Conservation (phyloP, 2,329 filamentous ascomycete species). For the Rhytidhysteron rufulum region DNA sequence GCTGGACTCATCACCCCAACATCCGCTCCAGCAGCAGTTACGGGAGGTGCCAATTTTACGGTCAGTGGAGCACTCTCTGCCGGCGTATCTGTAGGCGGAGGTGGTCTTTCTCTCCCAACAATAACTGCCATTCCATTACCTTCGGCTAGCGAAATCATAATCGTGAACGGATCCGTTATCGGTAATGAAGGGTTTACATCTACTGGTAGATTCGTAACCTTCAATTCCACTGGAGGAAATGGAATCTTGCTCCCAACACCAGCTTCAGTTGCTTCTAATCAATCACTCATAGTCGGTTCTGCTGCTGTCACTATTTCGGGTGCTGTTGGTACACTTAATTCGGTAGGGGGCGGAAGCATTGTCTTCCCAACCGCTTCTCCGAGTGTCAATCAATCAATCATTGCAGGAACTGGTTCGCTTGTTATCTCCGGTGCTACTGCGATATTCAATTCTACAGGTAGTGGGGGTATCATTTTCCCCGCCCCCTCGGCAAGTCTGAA, state of each 20-base stretch:
- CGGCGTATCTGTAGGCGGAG: conserved; percentile 12
- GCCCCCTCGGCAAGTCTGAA: neutral
- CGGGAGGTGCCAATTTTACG: conserved; percentile 17
- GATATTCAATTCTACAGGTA: neutral
- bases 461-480: neutral
- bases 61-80: conserved; percentile 17
- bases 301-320: neutral
- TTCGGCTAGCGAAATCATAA: neutral
- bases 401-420: neutral
- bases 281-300: conserved; percentile 1
- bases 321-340: conserved; percentile 4
- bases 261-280: conserved; percentile 3
- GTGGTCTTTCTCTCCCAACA: conserved; percentile 2
- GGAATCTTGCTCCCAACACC: neutral
- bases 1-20: conserved; percentile 14
- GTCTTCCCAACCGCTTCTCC: conserved; percentile 7
- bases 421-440: neutral
- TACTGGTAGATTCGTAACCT: neutral
- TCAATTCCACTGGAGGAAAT: neutral
- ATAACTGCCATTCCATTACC: conserved; percentile 1
- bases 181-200: neutral
- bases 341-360: conserved; percentile 11
- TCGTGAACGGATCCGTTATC: neutral
- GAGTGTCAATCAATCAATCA: no score
- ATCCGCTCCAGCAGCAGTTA: conserved; percentile 21